Conservation (phyloP, 2,329 filamentous ascomycete genomes). For the Cercospora sp. region DNA sequence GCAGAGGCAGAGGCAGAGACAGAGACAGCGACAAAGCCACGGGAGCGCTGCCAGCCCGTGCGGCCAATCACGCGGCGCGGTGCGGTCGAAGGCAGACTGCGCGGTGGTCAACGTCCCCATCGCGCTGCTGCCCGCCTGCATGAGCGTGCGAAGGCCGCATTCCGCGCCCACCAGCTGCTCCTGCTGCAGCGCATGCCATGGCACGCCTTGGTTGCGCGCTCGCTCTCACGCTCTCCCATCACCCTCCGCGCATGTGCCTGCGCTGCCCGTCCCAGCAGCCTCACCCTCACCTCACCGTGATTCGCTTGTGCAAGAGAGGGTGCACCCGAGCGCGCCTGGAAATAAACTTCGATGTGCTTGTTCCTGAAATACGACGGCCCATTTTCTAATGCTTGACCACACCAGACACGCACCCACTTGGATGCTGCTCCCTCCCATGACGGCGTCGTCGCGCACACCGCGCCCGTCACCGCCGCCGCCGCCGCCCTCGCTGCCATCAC, state of each 20-base stretch:
- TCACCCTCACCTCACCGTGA: background rate
- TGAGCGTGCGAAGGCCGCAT: background rate
- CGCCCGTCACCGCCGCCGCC: background rate
- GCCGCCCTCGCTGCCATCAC: background rate
- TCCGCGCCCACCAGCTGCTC: background rate
- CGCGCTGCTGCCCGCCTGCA: background rate
- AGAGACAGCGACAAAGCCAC: background rate
- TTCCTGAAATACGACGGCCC: slow-evolving; percentile 8
- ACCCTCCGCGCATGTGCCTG: background rate
- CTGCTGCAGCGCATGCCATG: background rate
- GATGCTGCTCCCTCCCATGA: background rate
- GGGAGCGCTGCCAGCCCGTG: background rate
- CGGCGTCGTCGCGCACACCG: background rate
- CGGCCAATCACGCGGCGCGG: background rate
- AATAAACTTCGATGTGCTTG: background rate
- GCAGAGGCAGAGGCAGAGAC: background rate
- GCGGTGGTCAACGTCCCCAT: background rate
- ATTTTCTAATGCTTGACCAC: background rate
- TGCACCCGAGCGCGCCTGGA: background rate
- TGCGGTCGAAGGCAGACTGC: background rate
- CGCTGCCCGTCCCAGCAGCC: background rate
- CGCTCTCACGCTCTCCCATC: background rate
- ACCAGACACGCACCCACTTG: background rate
- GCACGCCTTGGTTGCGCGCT: background rate
- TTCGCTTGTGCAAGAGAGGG: background rate